Percentiles rank a stretch among this genome's conserved stretches.
Conservation (phyloP, 805 yeast genomes). For the Candida vaughaniae region DNA sequence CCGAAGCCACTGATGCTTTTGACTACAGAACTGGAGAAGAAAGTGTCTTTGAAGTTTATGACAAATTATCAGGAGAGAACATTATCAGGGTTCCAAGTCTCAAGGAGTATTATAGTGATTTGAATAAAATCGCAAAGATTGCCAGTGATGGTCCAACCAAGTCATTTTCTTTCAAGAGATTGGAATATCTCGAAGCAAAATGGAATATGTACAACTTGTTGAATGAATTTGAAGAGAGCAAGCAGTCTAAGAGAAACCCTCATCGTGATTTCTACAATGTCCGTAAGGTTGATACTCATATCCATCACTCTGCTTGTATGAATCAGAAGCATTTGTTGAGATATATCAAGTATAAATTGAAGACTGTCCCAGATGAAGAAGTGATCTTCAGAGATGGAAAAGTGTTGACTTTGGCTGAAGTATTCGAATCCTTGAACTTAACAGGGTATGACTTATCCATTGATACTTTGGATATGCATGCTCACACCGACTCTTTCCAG, state of each 20-base stretch:
- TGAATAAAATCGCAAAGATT: constrained; percentile 67
- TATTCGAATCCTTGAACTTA: constrained; percentile 83
- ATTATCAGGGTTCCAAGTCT: constrained; percentile 74
- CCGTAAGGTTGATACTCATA: constrained; percentile 96
- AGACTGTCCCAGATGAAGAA: constrained; percentile 80
- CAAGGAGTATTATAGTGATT: constrained; percentile 80
- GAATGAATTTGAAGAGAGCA: constrained; percentile 90
- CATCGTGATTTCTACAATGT: constrained; percentile 97
- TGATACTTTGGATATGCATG: constrained; percentile 98
- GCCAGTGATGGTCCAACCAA: constrained; percentile 96
- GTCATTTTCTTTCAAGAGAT: constrained; percentile 90
- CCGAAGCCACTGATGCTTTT: constrained; percentile 42
- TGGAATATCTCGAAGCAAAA: constrained; percentile 92
- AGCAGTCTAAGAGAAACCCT: constrained; percentile 88
- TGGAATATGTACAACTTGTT: constrained; percentile 89
- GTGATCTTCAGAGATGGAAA: constrained; percentile 94
- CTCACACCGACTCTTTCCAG: constrained; percentile 97
- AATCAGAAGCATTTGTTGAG: constrained; percentile 95
- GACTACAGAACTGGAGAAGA: constrained; percentile 52
- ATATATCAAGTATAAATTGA: constrained; percentile 91
- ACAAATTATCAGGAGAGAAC: constrained; percentile 19
- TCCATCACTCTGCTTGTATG: constrained; percentile 99
- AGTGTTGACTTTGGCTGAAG: constrained; percentile 81
- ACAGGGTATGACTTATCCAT: constrained; percentile 94
- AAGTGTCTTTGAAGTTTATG: constrained; percentile 68